Percentiles rank a stretch among this genome's conserved stretches.
phyloP scores from a whole-genome alignment of 805 yeast species.

The Pichia cabralensis region DNA sequence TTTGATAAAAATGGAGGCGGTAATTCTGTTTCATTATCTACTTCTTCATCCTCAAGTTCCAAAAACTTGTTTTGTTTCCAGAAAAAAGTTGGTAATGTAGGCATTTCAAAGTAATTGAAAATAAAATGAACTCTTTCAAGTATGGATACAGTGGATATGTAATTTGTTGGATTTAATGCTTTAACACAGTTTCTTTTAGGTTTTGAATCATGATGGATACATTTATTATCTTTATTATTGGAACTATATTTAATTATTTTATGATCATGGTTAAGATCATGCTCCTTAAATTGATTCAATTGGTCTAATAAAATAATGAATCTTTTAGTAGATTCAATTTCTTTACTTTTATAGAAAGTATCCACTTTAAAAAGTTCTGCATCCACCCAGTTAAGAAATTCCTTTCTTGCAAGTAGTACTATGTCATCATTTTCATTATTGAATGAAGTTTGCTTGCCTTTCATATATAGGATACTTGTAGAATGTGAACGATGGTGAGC shows the following conservation, averaged over 20 bases:
- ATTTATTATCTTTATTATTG: too few species aligned
- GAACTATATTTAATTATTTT: too few species aligned
- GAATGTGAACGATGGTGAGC: slow-evolving; percentile 18
- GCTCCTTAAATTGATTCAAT: slow-evolving; percentile 47
- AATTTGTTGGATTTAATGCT: background rate
- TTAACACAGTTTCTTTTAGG: background rate
- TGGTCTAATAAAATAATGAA: slow-evolving; percentile 58
- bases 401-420: slow-evolving; percentile 28
- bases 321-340: slow-evolving; percentile 47
- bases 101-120: slow-evolving; percentile 29
- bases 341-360: slow-evolving; percentile 48
- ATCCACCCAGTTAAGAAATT: slow-evolving; percentile 60
- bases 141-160: background rate
- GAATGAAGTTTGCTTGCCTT: slow-evolving; percentile 1
- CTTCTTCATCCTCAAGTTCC: background rate
- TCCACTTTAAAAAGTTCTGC: slow-evolving; percentile 50
- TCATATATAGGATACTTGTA: slow-evolving; percentile 9
- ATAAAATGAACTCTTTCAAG: slow-evolving; percentile 11
- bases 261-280: too few species aligned
- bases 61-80: slow-evolving; percentile 15
- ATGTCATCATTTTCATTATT: slow-evolving; percentile 19
- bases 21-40: background rate
- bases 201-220: background rate
- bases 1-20: slow-evolving; percentile 56
- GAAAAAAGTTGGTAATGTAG: slow-evolving; percentile 30